Percentiles rank a stretch among this genome's conserved stretches.
Evolutionary conservation across 176 grass and related monocot genomes (phyloP).

Genomic region (Cenchrus purpureus): DNA sequence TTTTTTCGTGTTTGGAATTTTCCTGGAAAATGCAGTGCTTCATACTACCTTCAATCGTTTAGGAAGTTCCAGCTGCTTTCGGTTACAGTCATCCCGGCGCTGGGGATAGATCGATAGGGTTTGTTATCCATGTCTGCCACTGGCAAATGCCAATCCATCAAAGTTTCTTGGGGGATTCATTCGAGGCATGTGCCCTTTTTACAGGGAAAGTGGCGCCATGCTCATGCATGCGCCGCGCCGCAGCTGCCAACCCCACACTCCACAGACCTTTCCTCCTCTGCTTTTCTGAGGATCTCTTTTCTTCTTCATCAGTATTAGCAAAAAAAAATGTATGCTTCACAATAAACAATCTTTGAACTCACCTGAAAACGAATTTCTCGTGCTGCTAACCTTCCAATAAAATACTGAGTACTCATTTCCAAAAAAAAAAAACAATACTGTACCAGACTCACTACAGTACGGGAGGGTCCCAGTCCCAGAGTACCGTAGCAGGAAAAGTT

Average conservation of each 20-base stretch:
- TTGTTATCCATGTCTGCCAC: neutral
- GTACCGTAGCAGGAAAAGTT: neutral
- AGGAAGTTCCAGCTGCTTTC: neutral
- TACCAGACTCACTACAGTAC: too few relatives aligned
- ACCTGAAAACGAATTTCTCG: neutral
- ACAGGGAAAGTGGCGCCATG: constrained; percentile 4
- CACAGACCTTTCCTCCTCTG: neutral
- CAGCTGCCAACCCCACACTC: neutral
- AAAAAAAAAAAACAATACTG: too few relatives aligned
- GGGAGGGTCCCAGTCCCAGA: too few relatives aligned
- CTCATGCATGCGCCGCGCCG: neutral
- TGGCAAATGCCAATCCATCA: neutral
- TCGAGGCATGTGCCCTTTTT: constrained; percentile 8
- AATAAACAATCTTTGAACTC: neutral
- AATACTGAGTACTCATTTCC: too few relatives aligned
- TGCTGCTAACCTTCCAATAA: too few relatives aligned
- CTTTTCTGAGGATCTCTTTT: neutral
- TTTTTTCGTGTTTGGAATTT: too few relatives aligned
- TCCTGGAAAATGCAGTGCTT: too few relatives aligned
- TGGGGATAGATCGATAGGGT: neutral
- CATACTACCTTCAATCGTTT: too few relatives aligned
- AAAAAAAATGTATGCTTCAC: neutral
- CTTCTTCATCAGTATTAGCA: neutral
- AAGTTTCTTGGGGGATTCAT: constrained; percentile 32
- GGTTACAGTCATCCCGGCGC: neutral